phyloP scores from a whole-genome alignment of 768 basidiomycete species.

The Leucosporidium creatinivorum region DNA sequence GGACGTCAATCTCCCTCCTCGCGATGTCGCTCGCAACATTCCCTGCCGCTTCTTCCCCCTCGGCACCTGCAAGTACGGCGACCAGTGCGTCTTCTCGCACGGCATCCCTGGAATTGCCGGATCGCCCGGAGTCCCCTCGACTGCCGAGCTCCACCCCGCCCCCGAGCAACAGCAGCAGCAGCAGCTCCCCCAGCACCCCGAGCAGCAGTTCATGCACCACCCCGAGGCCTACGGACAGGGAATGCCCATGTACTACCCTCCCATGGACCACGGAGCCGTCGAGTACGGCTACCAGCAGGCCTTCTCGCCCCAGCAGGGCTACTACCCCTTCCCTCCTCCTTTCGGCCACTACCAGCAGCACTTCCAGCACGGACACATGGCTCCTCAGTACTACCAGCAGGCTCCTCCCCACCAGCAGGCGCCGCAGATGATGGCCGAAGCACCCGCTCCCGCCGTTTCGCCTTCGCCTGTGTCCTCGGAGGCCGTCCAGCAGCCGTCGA shows the following conservation, averaged over 20 bases:
- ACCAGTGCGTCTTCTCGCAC: conserved; percentile 33
- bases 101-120: conserved; percentile 24
- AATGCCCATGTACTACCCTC: conserved; percentile 27
- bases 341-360: conserved; percentile 15
- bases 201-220: conserved; percentile 5
- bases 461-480: not conserved
- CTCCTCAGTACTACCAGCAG: conserved; percentile 20
- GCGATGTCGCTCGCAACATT: conserved; percentile 34
- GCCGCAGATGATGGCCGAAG: not conserved
- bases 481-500: not conserved
- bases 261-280: not conserved
- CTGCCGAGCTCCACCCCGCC: conserved; percentile 10
- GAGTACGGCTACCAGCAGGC: conserved; percentile 25
- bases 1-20: conserved; percentile 26
- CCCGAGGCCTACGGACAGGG: not conserved
- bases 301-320: conserved; percentile 12
- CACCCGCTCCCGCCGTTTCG: not conserved
- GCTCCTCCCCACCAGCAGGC: conserved; percentile 7
- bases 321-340: conserved; percentile 16
- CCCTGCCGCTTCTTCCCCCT: conserved; percentile 34
- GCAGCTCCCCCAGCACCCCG: not conserved
- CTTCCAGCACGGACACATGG: not conserved
- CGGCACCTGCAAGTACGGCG: conserved; percentile 34
- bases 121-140: conserved; percentile 21
- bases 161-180: not conserved